Conservation (phyloP, 768 basidiomycete species). For the Lentinula lateritia region DNA sequence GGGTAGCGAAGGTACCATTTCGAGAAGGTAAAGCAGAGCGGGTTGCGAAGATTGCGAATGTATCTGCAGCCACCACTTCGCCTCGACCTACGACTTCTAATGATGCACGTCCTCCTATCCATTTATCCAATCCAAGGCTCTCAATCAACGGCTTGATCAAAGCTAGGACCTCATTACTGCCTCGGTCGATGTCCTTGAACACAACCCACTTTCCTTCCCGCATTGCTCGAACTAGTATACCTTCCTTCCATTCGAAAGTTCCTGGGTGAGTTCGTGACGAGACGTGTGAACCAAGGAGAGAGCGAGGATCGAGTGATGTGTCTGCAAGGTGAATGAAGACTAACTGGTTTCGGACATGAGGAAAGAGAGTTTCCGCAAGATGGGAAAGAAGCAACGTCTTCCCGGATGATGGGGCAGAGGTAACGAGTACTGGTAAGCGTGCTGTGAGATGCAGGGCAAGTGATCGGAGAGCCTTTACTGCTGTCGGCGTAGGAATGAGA, state of each 20-base stretch:
- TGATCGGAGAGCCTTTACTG: slow-evolving; percentile 49
- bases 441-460: slow-evolving; percentile 63
- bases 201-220: slow-evolving; percentile 89
- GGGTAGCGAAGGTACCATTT: slow-evolving; percentile 41
- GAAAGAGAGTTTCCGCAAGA: slow-evolving; percentile 63
- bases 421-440: slow-evolving; percentile 74
- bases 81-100: slow-evolving; percentile 75
- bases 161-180: slow-evolving; percentile 84
- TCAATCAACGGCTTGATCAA: slow-evolving; percentile 82
- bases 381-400: slow-evolving; percentile 79
- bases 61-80: slow-evolving; percentile 65
- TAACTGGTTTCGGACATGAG: slow-evolving; percentile 58
- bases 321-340: slow-evolving; percentile 90
- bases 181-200: slow-evolving; percentile 88
- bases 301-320: slow-evolving; percentile 90
- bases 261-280: slow-evolving; percentile 82
- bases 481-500: slow-evolving; percentile 62
- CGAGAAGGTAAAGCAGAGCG: slow-evolving; percentile 54
- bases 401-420: slow-evolving; percentile 83
- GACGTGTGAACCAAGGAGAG: slow-evolving; percentile 87
- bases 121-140: slow-evolving; percentile 60
- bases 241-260: slow-evolving; percentile 95
- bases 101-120: slow-evolving; percentile 66
- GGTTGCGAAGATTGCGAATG: slow-evolving; percentile 88
- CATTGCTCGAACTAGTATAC: slow-evolving; percentile 86